These are phyloP conservation scores for Santalum album DNA, from an alignment of 164 flowering plant genomes.

Conservation along the genomic window DNA sequence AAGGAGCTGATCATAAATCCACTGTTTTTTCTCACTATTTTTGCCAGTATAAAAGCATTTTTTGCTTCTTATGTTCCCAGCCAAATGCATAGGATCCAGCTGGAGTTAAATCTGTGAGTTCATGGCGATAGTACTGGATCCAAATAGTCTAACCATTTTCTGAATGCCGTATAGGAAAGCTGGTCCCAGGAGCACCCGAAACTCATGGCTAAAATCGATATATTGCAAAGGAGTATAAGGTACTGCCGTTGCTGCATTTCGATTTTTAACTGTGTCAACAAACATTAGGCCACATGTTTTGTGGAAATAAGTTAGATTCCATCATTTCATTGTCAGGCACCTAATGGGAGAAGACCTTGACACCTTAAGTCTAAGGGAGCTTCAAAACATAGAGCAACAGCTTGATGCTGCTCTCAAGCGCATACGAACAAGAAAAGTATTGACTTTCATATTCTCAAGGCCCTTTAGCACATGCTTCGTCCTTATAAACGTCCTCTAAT, in stretches of 20 bases:
- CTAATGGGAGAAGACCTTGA: constrained; percentile 61
- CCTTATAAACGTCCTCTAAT: background rate
- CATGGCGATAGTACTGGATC: background rate
- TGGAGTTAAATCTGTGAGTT: too few species aligned
- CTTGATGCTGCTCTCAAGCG: constrained; percentile 62
- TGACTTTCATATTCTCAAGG: background rate
- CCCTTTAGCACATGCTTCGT: background rate
- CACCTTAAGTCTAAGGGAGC: constrained; percentile 51
- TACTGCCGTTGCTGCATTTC: constrained; percentile 7
- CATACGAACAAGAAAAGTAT: constrained; percentile 59
- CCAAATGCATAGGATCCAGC: too few species aligned
- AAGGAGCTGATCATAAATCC: too few species aligned
- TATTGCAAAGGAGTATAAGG: constrained; percentile 58
- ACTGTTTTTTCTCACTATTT: too few species aligned
- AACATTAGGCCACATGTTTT: background rate
- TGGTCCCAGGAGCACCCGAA: constrained; percentile 53
- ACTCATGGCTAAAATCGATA: constrained; percentile 46
- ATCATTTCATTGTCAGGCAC: constrained; percentile 32
- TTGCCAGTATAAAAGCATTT: too few species aligned
- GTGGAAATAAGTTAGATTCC: background rate
- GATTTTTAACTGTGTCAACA: background rate
- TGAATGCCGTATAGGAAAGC: constrained; percentile 22
- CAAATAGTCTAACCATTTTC: background rate
- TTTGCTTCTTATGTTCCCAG: too few species aligned
- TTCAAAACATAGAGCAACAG: constrained; percentile 75